A percentile compares a stretch with the other conserved stretches of the same genome.
Conservation (phyloP, 768 basidiomycete genomes). For the Strobilomyces echinocephalus region DNA sequence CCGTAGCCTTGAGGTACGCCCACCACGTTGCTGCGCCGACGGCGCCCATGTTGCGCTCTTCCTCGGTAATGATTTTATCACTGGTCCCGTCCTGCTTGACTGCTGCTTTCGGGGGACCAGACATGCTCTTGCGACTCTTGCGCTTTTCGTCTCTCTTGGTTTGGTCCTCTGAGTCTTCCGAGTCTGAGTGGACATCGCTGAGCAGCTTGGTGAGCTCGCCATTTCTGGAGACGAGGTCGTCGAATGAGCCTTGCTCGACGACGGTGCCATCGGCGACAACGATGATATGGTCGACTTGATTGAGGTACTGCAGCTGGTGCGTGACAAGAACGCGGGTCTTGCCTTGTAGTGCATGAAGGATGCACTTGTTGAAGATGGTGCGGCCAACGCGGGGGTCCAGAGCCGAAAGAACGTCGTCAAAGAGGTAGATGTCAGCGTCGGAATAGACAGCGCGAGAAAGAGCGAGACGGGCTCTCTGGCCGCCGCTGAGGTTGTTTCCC, state of each 20-base stretch:
- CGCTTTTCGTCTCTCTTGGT: constrained; percentile 17
- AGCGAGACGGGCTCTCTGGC: constrained; percentile 46
- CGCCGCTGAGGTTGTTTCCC: constrained; percentile 41
- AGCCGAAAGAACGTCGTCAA: constrained; percentile 45
- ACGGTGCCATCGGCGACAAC: constrained; percentile 43
- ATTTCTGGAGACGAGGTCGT: constrained; percentile 30
- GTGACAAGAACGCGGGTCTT: constrained; percentile 29
- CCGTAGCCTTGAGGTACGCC: constrained; percentile 30
- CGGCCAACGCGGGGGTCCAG: constrained; percentile 44
- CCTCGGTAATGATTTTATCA: constrained; percentile 19
- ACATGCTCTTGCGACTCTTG: constrained; percentile 20
- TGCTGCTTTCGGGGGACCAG: constrained; percentile 4
- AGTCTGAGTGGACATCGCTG: constrained; percentile 15
- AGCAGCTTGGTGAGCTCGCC: constrained; percentile 27
- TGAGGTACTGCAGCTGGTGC: constrained; percentile 30
- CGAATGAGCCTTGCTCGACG: constrained; percentile 42
- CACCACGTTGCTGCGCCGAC: constrained; percentile 26
- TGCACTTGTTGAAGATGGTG: constrained; percentile 26
- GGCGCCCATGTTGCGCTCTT: constrained; percentile 25
- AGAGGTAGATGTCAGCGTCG: constrained; percentile 37
- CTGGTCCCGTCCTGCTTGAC: constrained; percentile 9
- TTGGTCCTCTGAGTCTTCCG: constrained; percentile 3
- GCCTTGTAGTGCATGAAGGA: constrained; percentile 17
- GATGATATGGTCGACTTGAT: constrained; percentile 41
- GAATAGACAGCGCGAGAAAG: constrained; percentile 45